Base-by-base conservation (phyloP, 2,329 filamentous ascomycete genomes). In the Alternaria gansuensis region DNA sequence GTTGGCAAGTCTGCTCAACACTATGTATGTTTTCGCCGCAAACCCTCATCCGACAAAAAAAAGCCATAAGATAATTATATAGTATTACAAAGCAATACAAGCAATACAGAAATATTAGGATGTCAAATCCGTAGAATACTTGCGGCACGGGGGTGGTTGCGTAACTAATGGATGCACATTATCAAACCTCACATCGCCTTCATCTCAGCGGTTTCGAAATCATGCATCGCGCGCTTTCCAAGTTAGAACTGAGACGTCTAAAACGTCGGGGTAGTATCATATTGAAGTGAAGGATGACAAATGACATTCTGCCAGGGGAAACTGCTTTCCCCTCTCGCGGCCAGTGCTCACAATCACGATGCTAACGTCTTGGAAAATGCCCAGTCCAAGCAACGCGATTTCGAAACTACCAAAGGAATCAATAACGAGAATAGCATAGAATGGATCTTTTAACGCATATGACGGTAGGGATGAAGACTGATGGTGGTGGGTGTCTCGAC, bases 351-450 rank as follows among this genome's bases (percentile, higher is more conserved):
- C 11, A 17, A 49, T 49, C 36, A 39, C 28, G 24, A 28, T 28
- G 17, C 41, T 54, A 45, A 28, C 24, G n/a, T 29, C 31, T 29
- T n/a, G 51, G 41, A 21, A 53, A 45, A 29, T 36, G 51, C 24
- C 29, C 51, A 3, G 1, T 39, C n/a, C 29, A 45, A 29, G 51
- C 14, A 39, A 54, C 51, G 7, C 51, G 23, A 24, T 43, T 28
- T 14, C 24, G 23, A n/a, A 43, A 13, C 5, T 14, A 14, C n/a
- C 26, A 7, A 28, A 28, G 14, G 5, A 11, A 24, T 2, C 11
- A 2, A 14, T 10, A 5, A 23, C 39, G 23, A 41, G 23, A 41
- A 5, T 5, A 41, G 21, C 24, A 28, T 26, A 26, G 4, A 2
- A n/a, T 26, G 39, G 39, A 26, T 43, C 7, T 6, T 5, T 43